phyloP scores from a whole-genome alignment of 106 monocot species.

The Iris macrosiphon region DNA sequence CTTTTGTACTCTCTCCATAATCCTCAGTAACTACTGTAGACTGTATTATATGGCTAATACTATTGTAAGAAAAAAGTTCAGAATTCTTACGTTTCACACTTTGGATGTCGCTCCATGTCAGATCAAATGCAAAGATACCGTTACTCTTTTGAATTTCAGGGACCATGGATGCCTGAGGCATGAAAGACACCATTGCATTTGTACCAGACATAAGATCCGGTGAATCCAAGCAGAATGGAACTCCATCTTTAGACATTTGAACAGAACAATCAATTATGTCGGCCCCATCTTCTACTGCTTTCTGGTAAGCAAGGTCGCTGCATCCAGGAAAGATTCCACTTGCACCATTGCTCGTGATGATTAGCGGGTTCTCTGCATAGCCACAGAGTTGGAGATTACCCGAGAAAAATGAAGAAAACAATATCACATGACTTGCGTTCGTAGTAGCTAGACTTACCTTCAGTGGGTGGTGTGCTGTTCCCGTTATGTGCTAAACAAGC shows the following conservation, averaged over 20 bases:
- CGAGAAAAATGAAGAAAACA: not conserved
- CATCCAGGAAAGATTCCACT: conserved; percentile 79
- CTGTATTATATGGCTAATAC: too few relatives aligned
- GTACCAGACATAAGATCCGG: conserved; percentile 54
- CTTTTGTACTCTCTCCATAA: too few relatives aligned
- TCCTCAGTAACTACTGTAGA: too few relatives aligned
- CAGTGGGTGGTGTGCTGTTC: conserved; percentile 16
- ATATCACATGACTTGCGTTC: not conserved
- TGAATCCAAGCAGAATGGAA: conserved; percentile 70
- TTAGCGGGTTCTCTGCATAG: conserved; percentile 39
- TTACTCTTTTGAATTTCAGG: conserved; percentile 64
- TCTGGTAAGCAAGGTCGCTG: conserved; percentile 87
- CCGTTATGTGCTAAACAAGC: conserved; percentile 80
- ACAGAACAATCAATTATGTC: conserved; percentile 93
- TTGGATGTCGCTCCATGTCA: conserved; percentile 83
- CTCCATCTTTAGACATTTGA: conserved; percentile 86
- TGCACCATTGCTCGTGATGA: conserved; percentile 92
- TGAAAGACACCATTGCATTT: conserved; percentile 53
- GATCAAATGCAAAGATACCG: conserved; percentile 91
- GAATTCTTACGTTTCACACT: conserved; percentile 69
- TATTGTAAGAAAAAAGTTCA: not conserved
- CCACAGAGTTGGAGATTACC: not conserved
- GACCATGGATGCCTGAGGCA: conserved; percentile 34
- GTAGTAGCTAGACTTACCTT: conserved; percentile 28
- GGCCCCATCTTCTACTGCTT: conserved; percentile 76